A percentile compares a stretch with the other conserved stretches of the same genome.
These are phyloP conservation scores for Iris pallida DNA, from an alignment of 116 monocot species.

Conservation along the genomic window DNA sequence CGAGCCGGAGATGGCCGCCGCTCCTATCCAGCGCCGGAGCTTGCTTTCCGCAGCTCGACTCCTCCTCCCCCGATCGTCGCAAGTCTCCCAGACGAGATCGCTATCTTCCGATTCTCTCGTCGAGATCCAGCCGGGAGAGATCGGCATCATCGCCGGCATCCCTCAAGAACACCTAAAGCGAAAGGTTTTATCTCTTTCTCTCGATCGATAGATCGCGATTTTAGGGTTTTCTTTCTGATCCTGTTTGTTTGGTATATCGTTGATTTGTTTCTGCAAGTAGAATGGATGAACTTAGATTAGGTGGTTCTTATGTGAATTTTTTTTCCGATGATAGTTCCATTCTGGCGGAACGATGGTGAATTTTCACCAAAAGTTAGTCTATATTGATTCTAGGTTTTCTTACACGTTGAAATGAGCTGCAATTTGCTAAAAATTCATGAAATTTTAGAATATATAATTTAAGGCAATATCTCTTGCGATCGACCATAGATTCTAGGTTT, in stretches of 20 bases:
- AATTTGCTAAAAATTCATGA: no score
- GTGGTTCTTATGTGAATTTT: no score
- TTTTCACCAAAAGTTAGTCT: no score
- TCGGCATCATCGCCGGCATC: constrained; percentile 15
- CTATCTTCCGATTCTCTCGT: constrained; percentile 17
- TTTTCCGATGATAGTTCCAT: no score
- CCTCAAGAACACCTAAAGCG: constrained; percentile 16
- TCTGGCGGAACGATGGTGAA: no score
- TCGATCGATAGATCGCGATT: neutral
- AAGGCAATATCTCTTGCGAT: no score
- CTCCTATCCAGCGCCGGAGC: constrained; percentile 4
- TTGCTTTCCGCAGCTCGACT: neutral
- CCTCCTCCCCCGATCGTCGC: neutral
- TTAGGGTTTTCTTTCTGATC: no score
- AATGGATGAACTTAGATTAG: no score
- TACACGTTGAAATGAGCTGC: no score
- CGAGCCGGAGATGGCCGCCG: constrained; percentile 1
- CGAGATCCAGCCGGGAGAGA: constrained; percentile 10
- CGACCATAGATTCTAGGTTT: no score
- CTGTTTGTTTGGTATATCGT: neutral
- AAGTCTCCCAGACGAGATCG: constrained; percentile 1
- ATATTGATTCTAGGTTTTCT: no score
- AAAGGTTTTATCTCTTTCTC: neutral
- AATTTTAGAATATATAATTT: no score
- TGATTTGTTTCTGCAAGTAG: neutral